These are phyloP conservation scores for Mycena filopes DNA, from an alignment of 768 basidiomycete species.

Conservation along the genomic window DNA sequence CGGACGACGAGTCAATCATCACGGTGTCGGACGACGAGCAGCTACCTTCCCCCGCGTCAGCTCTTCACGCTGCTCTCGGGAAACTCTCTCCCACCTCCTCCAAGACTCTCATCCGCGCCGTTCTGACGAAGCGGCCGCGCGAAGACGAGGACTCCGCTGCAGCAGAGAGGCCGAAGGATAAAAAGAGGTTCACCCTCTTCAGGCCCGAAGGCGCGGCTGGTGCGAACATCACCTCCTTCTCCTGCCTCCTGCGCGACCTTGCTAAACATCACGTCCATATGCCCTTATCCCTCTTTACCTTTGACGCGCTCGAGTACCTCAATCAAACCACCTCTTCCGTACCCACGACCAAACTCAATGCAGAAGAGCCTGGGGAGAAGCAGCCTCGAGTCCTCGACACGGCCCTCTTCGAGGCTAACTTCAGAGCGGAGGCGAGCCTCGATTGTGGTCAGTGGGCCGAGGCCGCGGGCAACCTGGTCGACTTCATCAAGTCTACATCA, in stretches of 20 bases:
- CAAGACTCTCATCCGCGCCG: not conserved
- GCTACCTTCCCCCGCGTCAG: not conserved
- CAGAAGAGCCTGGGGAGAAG: not conserved
- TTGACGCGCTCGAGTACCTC: not conserved
- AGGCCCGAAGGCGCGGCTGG: not conserved
- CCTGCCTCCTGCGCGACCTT: not conserved
- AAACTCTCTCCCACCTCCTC: not conserved
- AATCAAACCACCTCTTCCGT: not conserved
- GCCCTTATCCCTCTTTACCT: slow-evolving; percentile 15
- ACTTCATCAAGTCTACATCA: not conserved
- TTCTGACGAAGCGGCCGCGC: not conserved
- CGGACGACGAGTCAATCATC: slow-evolving; percentile 1
- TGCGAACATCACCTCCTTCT: not conserved
- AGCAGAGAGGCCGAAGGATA: too few relatives aligned
- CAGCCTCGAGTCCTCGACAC: not conserved
- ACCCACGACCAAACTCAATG: not conserved
- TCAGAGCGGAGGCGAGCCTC: not conserved
- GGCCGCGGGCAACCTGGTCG: not conserved
- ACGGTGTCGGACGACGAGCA: not conserved
- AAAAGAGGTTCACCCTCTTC: too few relatives aligned
- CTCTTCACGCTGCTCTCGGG: not conserved
- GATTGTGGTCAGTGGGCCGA: not conserved
- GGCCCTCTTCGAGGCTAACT: not conserved
- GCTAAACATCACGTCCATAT: not conserved
- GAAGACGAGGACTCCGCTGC: not conserved